Base-by-base conservation (phyloP, 805 yeast genomes). In the Komagataella populi region DNA sequence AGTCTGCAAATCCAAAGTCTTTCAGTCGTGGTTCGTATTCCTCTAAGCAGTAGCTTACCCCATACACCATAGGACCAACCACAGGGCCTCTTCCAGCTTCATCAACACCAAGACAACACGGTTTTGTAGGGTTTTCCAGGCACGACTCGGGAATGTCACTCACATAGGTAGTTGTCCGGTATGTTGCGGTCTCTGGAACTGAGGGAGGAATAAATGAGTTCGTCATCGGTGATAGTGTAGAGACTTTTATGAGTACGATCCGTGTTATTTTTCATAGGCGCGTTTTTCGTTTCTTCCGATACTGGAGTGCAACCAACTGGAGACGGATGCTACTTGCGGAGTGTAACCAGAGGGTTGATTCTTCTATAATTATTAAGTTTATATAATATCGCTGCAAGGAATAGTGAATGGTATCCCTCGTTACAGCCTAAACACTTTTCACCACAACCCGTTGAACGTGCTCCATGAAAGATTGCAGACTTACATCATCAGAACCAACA, bases 1-100 rank as follows among this genome's bases (percentile, higher is more conserved):
- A 90, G 65, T 93, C 99, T 8, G 91, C 96, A 68, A 93, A 93
- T 14, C 89, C 96, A 56, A 78, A 83, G 6, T 51, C 46, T 23
- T 76, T 74, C 49, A 84, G 72, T 17, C 73, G 62, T 1, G 66
- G 60, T 30, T 71, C 74, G 52, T 78, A 85, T 0, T 69, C 64
- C 48, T 74, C 72, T 10, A 81, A 66, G 55, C 95, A 83, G 62
- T 88, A 93, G 3, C 93, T 81, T 6, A 88, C 71, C 3, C 96
- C 96, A 61, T 93, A 93, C 1, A 93, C 99, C 99, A 93, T 93
- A 0, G 98, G 95, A 0, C 99, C 99, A 45, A 95, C 60, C 0
- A 95, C 97, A 0, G 99, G 99, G 0, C 99, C 99, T 57, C 99
- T 74, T 1, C 99, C 99, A 0, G 99, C 99, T 63, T 93, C 99